Conservation (phyloP, 148 eudicot species). For the Pharnaceum exiguum region DNA sequence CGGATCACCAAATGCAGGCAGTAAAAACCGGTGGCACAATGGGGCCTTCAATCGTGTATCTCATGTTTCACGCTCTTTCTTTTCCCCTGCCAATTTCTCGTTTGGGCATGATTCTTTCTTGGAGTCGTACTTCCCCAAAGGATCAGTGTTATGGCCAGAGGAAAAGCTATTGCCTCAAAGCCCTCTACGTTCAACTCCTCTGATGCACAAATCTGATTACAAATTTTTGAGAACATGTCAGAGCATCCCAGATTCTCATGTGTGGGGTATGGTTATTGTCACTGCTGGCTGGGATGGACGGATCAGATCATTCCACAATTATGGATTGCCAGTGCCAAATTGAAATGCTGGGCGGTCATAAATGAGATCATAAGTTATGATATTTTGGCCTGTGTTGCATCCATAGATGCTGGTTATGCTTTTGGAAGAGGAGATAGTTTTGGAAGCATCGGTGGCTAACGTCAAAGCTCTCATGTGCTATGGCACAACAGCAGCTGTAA, state of each 20-base stretch:
- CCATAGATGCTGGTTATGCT: too few species aligned
- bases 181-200: constrained; percentile 21
- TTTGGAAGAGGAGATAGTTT: constrained; percentile 6
- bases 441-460: constrained; percentile 2
- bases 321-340: constrained; percentile 67
- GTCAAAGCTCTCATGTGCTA: constrained; percentile 7
- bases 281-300: constrained; percentile 94
- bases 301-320: constrained; percentile 82
- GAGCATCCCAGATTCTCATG: constrained; percentile 49
- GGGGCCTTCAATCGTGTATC: constrained; percentile 12
- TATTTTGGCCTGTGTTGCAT: not conserved
- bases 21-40: constrained; percentile 13
- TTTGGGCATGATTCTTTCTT: constrained; percentile 42
- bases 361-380: constrained; percentile 1
- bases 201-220: constrained; percentile 55
- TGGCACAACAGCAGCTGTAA: not conserved
- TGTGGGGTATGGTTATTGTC: constrained; percentile 92
- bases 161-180: constrained; percentile 56
- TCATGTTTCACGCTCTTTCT: constrained; percentile 18
- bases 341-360: constrained; percentile 17
- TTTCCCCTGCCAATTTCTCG: constrained; percentile 48
- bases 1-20: constrained; percentile 39
- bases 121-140: constrained; percentile 48
- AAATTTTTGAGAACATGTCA: constrained; percentile 64
- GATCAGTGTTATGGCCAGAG: constrained; percentile 96